phyloP scores from a whole-genome alignment of 495 filamentous ascomycete genomes.

The Aspergillus steynii region DNA sequence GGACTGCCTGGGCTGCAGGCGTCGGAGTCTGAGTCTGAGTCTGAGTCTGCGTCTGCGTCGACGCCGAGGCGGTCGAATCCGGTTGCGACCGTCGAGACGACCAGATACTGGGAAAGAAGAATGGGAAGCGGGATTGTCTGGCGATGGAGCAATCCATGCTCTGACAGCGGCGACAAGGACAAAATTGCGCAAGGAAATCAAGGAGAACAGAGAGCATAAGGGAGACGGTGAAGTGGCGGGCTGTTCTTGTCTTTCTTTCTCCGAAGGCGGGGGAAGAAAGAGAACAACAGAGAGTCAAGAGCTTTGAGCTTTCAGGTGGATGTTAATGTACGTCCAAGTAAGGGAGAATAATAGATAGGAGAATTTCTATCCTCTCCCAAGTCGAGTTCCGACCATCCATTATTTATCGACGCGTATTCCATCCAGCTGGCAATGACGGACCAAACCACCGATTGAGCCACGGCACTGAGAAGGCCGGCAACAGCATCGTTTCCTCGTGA shows the following conservation, averaged over 20 bases:
- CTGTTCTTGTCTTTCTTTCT: not conserved
- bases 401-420: not conserved
- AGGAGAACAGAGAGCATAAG: conserved; percentile 10
- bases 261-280: not conserved
- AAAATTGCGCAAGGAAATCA: conserved; percentile 5
- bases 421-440: not conserved
- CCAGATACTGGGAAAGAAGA: conserved; percentile 18
- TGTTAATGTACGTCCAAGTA: not conserved
- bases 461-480: not conserved
- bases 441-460: not conserved
- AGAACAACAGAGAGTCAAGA: not conserved
- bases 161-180: not conserved
- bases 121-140: conserved; percentile 18
- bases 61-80: conserved; percentile 1
- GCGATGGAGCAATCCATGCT: conserved; percentile 14
- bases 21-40: conserved; percentile 14
- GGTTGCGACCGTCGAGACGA: conserved; percentile 8
- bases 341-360: not conserved
- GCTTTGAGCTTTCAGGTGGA: not conserved
- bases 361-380: not conserved
- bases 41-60: conserved; percentile 12
- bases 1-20: not conserved
- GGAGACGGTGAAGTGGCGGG: not conserved
- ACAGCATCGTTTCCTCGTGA: not conserved
- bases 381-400: not conserved